Evolutionary conservation across 495 filamentous ascomycete genomes (phyloP), one percentile per base, ranked within the genome.

Genomic region (Trichocladium antarcticum): DNA sequence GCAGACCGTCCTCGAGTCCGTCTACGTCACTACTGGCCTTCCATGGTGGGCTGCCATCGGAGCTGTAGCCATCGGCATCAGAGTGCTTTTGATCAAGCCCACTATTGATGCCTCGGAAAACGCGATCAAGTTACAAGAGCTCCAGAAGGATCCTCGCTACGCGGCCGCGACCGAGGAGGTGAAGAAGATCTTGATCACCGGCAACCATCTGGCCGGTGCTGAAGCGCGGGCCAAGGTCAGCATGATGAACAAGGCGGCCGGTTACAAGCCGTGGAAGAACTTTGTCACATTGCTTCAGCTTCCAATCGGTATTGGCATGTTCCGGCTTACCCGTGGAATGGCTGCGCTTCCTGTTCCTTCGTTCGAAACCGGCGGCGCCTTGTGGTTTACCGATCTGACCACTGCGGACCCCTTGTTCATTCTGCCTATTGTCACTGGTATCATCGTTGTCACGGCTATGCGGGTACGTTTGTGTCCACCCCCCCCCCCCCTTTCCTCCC

Each of bases 11-110:
- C 66, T 96, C 27, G 92, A 98, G 67, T 81, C 89, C 58, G 58
- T 92, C 42, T 85, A 96, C 66, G 65, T 95, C 46, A 81, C 71
- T 57, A 59, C 61, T 2, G 87, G 79, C 9, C 62, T 84, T 43
- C 84, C 86, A 1, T 96, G 90, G 92, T 87, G 86, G 80, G 77
- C 66, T 6, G 79, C 84, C 49, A 82, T 96, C 45, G 57, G 79
- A 11, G 57, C 75, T 6, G 72, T 81, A 0, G 79, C 84, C 31
- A 3, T 89, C 0, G 29, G 74, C n/a, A 60, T 87, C 53, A 81
- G 90, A 39, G n/a, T 74, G 1, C 57, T 63, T 9, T 66, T 92
- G 16, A 70, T 95, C 59, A 78, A 80, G 44, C 73, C 79, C 10
- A 76, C 78, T 51, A 54, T 89, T 8, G 59, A 64, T 17, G 74